These are phyloP conservation scores for Talaromyces nanjingensis DNA, from an alignment of 495 filamentous ascomycete genomes.

Conservation along the genomic window DNA sequence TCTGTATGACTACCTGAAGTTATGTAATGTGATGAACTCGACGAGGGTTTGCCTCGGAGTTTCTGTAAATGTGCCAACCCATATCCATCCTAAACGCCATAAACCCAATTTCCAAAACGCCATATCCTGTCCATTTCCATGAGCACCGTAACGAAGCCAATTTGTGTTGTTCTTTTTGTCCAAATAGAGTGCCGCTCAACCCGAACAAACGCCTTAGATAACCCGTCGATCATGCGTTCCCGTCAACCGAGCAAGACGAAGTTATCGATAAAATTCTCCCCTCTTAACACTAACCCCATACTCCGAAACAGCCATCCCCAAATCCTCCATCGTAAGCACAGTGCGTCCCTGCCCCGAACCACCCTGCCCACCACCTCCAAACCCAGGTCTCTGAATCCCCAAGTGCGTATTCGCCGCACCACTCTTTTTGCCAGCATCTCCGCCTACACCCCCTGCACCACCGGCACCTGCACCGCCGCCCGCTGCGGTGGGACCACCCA, in stretches of 20 bases:
- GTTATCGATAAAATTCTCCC: conserved; percentile 94
- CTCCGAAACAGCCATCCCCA: conserved; percentile 94
- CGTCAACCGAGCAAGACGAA: not conserved
- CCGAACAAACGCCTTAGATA: not conserved
- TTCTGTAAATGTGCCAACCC: not conserved
- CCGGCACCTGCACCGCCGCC: conserved; percentile 45
- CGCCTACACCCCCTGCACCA: conserved; percentile 44
- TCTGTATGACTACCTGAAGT: not conserved
- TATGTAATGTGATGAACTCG: not conserved
- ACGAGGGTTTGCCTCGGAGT: not conserved
- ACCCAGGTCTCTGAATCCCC: conserved; percentile 85
- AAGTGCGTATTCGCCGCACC: conserved; percentile 52
- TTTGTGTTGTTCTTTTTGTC: not conserved
- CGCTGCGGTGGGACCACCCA: conserved; percentile 53
- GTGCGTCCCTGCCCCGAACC: conserved; percentile 81
- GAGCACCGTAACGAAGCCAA: not conserved
- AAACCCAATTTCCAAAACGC: not conserved
- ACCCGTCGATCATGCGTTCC: not conserved
- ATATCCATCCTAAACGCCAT: not conserved
- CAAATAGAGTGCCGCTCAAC: not conserved
- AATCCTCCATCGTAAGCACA: conserved; percentile 96
- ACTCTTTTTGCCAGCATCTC: conserved; percentile 66
- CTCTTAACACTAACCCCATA: conserved; percentile 96
- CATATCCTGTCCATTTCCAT: not conserved
- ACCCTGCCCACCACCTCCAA: conserved; percentile 85